A percentile compares a stretch with the other conserved stretches of the same genome.
Conservation (phyloP, 768 basidiomycete species). For the Erythrobasidium yunnanense region DNA sequence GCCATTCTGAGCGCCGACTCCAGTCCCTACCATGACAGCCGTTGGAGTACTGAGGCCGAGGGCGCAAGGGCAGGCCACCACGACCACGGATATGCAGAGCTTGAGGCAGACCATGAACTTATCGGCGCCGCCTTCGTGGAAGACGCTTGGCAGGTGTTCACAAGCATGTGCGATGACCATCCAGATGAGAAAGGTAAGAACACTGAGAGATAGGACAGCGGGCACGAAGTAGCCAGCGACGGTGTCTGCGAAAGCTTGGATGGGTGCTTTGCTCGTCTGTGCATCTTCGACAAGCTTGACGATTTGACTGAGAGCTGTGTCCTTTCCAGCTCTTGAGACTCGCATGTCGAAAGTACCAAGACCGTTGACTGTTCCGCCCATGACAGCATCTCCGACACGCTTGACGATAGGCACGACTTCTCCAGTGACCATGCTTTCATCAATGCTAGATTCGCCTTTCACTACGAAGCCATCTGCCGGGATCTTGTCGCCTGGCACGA, state of each 20-base stretch:
- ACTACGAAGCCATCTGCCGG: slow-evolving; percentile 89
- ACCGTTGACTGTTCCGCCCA: slow-evolving; percentile 94
- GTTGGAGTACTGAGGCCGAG: slow-evolving; percentile 92
- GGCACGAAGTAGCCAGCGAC: slow-evolving; percentile 95
- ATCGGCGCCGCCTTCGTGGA: slow-evolving; percentile 68
- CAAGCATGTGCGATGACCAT: slow-evolving; percentile 58
- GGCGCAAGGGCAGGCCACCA: slow-evolving; percentile 96
- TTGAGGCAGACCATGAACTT: slow-evolving; percentile 80
- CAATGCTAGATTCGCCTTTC: slow-evolving; percentile 71
- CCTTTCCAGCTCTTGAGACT: slow-evolving; percentile 87
- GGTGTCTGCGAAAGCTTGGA: slow-evolving; percentile 89
- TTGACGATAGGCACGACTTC: slow-evolving; percentile 84
- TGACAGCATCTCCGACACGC: slow-evolving; percentile 69
- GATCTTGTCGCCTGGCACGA: slow-evolving; percentile 92
- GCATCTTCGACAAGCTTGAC: slow-evolving; percentile 95
- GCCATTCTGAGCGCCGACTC: slow-evolving; percentile 89
- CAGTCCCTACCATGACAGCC: slow-evolving; percentile 98
- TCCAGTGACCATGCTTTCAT: slow-evolving; percentile 93
- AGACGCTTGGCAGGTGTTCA: slow-evolving; percentile 63
- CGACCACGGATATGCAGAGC: slow-evolving; percentile 93
- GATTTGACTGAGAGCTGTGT: slow-evolving; percentile 91
- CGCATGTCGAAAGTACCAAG: slow-evolving; percentile 94
- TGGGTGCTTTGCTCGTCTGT: slow-evolving; percentile 94
- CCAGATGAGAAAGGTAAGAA: slow-evolving; percentile 74
- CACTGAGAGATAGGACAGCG: slow-evolving; percentile 67